These are phyloP conservation scores for Babesia ovis DNA, from an alignment of 169 alveolate species.

Conservation along the genomic window DNA sequence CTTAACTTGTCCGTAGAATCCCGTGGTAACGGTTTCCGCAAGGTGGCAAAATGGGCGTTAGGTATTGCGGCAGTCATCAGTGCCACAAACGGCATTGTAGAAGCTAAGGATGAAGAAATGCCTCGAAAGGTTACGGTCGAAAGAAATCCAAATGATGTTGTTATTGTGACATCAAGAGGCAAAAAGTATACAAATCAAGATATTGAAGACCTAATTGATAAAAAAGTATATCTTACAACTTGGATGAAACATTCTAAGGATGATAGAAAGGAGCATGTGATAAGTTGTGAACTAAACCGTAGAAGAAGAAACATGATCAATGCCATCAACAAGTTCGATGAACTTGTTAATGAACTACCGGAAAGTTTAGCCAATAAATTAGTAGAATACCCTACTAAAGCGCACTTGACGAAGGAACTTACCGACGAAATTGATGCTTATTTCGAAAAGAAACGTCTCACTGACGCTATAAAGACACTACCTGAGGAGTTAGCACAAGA, in stretches of 20 bases:
- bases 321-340: neutral
- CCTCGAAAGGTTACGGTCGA: no score
- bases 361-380: neutral
- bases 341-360: neutral
- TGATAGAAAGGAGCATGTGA: neutral
- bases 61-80: neutral
- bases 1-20: neutral
- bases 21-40: neutral
- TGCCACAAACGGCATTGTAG: neutral
- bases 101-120: neutral
- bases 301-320: neutral
- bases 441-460: neutral
- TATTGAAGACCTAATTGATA: neutral
- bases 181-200: neutral
- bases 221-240: neutral
- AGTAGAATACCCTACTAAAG: neutral
- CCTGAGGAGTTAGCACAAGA: neutral
- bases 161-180: neutral
- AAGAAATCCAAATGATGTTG: neutral
- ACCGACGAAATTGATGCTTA: neutral
- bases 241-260: neutral
- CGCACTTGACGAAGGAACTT: neutral
- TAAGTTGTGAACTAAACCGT: neutral
- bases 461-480: neutral
- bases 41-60: neutral